phyloP scores from a whole-genome alignment of 768 basidiomycete species.

The Suillus occidentalis region DNA sequence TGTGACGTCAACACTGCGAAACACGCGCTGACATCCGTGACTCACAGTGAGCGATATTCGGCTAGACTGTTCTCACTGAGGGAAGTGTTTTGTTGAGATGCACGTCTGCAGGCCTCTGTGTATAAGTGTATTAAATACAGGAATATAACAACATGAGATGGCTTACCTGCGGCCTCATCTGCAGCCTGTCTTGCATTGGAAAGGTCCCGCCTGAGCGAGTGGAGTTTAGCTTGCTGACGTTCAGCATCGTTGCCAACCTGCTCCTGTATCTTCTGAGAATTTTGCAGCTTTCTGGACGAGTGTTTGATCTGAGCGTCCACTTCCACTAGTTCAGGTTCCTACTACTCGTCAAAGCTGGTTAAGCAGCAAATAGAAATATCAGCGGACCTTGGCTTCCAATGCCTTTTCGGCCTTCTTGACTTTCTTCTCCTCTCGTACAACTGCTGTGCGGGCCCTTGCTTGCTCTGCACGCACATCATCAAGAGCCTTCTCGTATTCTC shows the following conservation, averaged over 20 bases:
- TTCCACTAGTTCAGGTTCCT: slow-evolving; percentile 85
- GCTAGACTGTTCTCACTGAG: slow-evolving; percentile 82
- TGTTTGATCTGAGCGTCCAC: slow-evolving; percentile 89
- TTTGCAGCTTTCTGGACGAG: slow-evolving; percentile 72
- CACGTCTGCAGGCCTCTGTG: slow-evolving; percentile 38
- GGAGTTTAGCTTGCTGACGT: slow-evolving; percentile 52
- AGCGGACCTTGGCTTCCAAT: slow-evolving; percentile 73
- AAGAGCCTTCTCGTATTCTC: too few relatives aligned
- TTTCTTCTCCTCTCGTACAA: slow-evolving; percentile 81
- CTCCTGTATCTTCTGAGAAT: slow-evolving; percentile 61
- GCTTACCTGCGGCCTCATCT: slow-evolving; percentile 52
- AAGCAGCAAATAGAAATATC: not conserved
- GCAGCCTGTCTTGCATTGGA: slow-evolving; percentile 44
- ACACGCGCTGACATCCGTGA: too few relatives aligned
- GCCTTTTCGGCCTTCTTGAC: slow-evolving; percentile 92
- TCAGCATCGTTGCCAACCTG: slow-evolving; percentile 62
- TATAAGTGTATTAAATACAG: not conserved
- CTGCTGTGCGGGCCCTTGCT: slow-evolving; percentile 69
- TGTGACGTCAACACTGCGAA: not conserved
- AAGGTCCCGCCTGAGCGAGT: slow-evolving; percentile 63
- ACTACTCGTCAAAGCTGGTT: not conserved
- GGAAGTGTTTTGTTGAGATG: slow-evolving; percentile 72
- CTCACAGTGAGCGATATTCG: slow-evolving; percentile 56
- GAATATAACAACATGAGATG: not conserved
- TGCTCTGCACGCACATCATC: slow-evolving; percentile 44